phyloP scores from a whole-genome alignment of 176 grass and related monocot genomes.

The Bonia amplexicaulis region DNA sequence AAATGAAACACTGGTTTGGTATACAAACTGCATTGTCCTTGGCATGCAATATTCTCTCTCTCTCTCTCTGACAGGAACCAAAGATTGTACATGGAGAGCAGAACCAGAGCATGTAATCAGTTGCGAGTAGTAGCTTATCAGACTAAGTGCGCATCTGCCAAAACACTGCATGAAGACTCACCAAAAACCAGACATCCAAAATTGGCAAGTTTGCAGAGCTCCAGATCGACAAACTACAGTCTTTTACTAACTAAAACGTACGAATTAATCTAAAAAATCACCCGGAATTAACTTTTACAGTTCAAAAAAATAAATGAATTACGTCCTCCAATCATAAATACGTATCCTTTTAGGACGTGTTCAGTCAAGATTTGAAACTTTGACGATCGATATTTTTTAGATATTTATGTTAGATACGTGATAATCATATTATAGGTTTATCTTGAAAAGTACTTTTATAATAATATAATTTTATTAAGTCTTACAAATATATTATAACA shows the following conservation, averaged over 20 bases:
- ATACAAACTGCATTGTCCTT: conserved; percentile 8
- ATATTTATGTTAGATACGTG: no score
- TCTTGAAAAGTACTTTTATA: no score
- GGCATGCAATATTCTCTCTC: not conserved
- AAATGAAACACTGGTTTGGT: not conserved
- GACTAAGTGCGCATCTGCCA: not conserved
- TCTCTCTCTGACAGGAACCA: not conserved
- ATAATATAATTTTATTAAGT: no score
- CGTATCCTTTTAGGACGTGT: no score
- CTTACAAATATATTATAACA: no score
- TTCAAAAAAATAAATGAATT: not conserved
- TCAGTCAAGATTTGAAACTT: no score
- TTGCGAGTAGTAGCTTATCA: not conserved
- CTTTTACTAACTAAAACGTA: not conserved
- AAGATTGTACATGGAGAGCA: not conserved
- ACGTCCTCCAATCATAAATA: no score
- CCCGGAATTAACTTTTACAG: not conserved
- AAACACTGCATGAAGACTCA: not conserved
- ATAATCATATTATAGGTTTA: no score
- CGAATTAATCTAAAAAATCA: not conserved
- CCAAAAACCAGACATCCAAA: not conserved
- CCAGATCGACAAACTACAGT: not conserved
- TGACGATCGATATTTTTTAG: no score
- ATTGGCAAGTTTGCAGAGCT: not conserved
- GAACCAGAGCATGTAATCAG: not conserved